These are phyloP conservation scores for Aspergillus sp. DNA, from an alignment of 2,329 filamentous ascomycete genomes.

Conservation along the genomic window DNA sequence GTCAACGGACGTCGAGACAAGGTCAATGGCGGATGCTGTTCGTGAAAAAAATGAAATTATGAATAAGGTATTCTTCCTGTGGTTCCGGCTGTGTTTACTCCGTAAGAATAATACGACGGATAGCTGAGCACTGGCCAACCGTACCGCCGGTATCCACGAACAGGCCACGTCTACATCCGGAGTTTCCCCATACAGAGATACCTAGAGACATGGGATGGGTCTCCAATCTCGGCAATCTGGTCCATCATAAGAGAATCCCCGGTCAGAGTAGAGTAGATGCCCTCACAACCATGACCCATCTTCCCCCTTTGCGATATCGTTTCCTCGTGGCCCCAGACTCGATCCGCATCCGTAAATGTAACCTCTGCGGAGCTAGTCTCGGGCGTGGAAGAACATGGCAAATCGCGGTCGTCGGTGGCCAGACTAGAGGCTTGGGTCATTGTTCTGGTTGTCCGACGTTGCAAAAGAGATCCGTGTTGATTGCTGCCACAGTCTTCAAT, in stretches of 20 bases:
- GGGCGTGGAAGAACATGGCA: neutral
- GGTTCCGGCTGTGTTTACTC: too few relatives aligned
- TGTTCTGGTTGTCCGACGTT: neutral
- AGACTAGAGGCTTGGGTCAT: neutral
- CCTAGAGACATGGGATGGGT: too few relatives aligned
- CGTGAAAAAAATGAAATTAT: neutral
- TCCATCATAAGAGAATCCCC: too few relatives aligned
- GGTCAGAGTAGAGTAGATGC: too few relatives aligned
- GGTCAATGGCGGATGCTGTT: neutral
- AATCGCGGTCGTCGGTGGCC: neutral
- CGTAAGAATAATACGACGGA: too few relatives aligned
- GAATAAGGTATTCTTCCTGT: neutral
- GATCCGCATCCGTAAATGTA: neutral
- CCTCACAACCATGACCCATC: too few relatives aligned
- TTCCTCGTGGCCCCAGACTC: too few relatives aligned
- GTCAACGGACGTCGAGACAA: neutral
- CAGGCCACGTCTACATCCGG: neutral
- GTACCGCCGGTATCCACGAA: neutral
- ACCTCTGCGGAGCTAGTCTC: neutral
- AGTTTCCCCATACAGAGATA: neutral
- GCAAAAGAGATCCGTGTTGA: too few relatives aligned
- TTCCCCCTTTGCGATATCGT: too few relatives aligned
- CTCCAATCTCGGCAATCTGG: too few relatives aligned
- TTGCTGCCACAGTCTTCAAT: too few relatives aligned
- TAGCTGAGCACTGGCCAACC: too few relatives aligned